Evolutionary conservation across 176 grass and related monocot genomes (phyloP).

Genomic region (Cenchrus americanus): DNA sequence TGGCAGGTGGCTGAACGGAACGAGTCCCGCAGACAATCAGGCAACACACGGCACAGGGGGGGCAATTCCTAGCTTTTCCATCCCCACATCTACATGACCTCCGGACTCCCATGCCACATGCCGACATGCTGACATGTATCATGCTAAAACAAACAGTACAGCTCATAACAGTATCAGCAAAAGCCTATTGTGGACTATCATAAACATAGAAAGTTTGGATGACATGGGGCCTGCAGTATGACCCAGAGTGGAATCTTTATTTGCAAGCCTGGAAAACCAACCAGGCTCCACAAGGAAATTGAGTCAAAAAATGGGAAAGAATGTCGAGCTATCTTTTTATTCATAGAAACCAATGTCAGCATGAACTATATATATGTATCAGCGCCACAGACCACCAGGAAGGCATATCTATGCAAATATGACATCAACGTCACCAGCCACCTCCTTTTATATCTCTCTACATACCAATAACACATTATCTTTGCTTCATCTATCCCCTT

Average conservation of each 20-base stretch:
- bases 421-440: slow-evolving; percentile 44
- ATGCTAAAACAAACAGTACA: background rate
- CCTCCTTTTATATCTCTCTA: slow-evolving; percentile 33
- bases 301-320: slow-evolving; percentile 37
- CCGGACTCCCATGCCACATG: background rate
- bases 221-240: background rate
- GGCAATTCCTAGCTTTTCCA: background rate
- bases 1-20: too few species aligned
- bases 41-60: background rate
- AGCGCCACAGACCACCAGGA: slow-evolving; percentile 60
- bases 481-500: slow-evolving; percentile 26
- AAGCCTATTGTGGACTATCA: background rate
- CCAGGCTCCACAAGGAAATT: background rate
- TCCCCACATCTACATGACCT: background rate
- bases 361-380: slow-evolving; percentile 54
- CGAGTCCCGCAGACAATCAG: background rate
- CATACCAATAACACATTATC: slow-evolving; percentile 21
- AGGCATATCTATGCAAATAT: slow-evolving; percentile 41
- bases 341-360: slow-evolving; percentile 75
- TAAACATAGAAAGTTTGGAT: background rate
- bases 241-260: background rate
- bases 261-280: background rate
- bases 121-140: slow-evolving; percentile 10
- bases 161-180: background rate
- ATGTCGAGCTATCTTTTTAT: slow-evolving; percentile 74